Evolutionary conservation across 257 asterid genomes (phyloP).

Genomic region (Solanum piurae): DNA sequence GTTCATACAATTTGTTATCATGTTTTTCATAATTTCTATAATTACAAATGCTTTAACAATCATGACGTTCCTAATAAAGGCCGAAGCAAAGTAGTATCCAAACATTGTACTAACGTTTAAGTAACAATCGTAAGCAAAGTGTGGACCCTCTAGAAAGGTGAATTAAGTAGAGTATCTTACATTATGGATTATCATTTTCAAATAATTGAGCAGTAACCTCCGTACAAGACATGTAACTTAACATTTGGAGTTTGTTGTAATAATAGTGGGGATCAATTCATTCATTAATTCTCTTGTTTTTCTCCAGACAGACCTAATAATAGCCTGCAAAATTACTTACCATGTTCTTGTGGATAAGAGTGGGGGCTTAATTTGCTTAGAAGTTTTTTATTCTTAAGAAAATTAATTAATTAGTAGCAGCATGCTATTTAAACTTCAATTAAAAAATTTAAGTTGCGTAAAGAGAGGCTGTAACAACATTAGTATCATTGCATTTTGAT

Average conservation of each 20-base stretch:
- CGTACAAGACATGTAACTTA: neutral
- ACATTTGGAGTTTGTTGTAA: neutral
- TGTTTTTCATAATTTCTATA: neutral
- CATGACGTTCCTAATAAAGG: neutral
- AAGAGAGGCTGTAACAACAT: neutral
- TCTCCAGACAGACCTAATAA: neutral
- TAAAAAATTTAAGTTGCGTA: neutral
- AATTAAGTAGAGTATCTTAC: neutral
- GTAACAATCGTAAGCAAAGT: neutral
- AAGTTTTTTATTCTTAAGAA: neutral
- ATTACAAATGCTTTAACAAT: neutral
- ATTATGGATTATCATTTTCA: neutral
- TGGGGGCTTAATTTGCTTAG: neutral
- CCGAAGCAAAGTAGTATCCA: neutral
- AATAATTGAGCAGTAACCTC: neutral
- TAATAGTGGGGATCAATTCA: neutral
- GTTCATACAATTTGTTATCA: neutral
- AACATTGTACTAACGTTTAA: too few relatives aligned
- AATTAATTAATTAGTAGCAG: neutral
- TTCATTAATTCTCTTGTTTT: neutral
- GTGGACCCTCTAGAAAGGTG: neutral
- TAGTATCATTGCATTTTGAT: neutral
- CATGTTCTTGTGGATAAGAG: neutral
- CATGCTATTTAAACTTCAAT: neutral
- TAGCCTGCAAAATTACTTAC: neutral